phyloP scores from a whole-genome alignment of 2,329 filamentous ascomycete species.

The Arthroderma sp. region DNA sequence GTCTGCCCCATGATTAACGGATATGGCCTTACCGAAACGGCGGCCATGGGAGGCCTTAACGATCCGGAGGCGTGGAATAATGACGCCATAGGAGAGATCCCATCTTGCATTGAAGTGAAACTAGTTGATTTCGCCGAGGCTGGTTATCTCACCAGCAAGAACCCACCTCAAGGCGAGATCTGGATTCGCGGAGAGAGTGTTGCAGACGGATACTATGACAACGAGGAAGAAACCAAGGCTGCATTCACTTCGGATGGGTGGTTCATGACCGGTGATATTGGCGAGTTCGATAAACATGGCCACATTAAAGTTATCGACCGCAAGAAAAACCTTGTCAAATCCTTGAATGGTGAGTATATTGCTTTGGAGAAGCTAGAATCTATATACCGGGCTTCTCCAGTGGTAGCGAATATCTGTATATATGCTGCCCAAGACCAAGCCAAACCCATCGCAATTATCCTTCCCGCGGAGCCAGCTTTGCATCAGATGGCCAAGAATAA shows the following conservation, averaged over 20 bases:
- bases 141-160: slow-evolving; percentile 79
- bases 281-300: slow-evolving; percentile 68
- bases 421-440: slow-evolving; percentile 40
- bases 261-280: slow-evolving; percentile 95
- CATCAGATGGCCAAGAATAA: slow-evolving; percentile 45
- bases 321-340: slow-evolving; percentile 97
- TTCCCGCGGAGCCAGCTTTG: slow-evolving; percentile 52
- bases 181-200: slow-evolving; percentile 64
- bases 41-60: slow-evolving; percentile 45
- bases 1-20: slow-evolving; percentile 89
- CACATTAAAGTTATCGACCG: slow-evolving; percentile 90
- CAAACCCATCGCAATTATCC: slow-evolving; percentile 45
- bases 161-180: slow-evolving; percentile 83
- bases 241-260: slow-evolving; percentile 76
- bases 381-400: slow-evolving; percentile 50
- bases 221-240: slow-evolving; percentile 73
- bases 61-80: slow-evolving; percentile 73
- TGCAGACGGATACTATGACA: slow-evolving; percentile 82
- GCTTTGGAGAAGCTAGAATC: slow-evolving; percentile 96
- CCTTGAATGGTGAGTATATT: slow-evolving; percentile 95
- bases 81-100: slow-evolving; percentile 45
- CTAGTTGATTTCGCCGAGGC: slow-evolving; percentile 82
- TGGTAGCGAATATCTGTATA: slow-evolving; percentile 46
- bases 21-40: slow-evolving; percentile 90
- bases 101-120: slow-evolving; percentile 59